phyloP scores from a whole-genome alignment of 2,329 filamentous ascomycete species.

The Aphanocladium album region DNA sequence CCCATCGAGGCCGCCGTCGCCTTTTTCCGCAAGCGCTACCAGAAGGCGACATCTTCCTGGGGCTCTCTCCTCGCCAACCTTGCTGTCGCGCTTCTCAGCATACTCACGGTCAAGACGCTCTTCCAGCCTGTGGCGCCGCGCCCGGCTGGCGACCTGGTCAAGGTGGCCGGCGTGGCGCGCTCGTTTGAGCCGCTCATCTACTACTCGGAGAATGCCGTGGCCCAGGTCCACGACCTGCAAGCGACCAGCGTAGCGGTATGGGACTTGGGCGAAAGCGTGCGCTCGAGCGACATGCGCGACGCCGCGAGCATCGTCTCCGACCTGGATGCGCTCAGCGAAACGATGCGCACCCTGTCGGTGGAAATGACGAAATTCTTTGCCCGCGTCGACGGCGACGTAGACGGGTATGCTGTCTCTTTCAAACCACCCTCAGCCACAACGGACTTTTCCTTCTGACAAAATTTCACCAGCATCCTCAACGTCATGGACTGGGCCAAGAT shows the following conservation, averaged over 20 bases:
- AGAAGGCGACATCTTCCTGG: conserved; percentile 63
- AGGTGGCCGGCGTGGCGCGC: conserved; percentile 81
- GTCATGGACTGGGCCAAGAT: conserved; percentile 96
- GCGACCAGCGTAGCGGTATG: conserved; percentile 90
- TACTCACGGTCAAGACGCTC: conserved; percentile 60
- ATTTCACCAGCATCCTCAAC: conserved; percentile 66
- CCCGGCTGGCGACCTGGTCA: conserved; percentile 65
- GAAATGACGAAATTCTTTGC: conserved; percentile 91
- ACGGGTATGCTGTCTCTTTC: conserved; percentile 51
- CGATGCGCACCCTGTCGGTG: conserved; percentile 74
- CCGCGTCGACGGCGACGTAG: conserved; percentile 88
- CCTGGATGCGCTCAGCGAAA: conserved; percentile 80
- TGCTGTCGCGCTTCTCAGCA: conserved; percentile 57
- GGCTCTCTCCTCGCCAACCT: conserved; percentile 59
- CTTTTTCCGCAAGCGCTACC: conserved; percentile 56
- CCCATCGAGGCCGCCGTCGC: conserved; percentile 70
- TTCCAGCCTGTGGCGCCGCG: conserved; percentile 58
- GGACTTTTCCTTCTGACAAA: no score
- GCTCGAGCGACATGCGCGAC: conserved; percentile 85
- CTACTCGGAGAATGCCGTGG: conserved; percentile 84
- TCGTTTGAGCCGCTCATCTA: conserved; percentile 93
- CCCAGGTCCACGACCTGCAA: conserved; percentile 81
- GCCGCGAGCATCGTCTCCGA: conserved; percentile 80
- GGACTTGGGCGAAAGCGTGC: conserved; percentile 88
- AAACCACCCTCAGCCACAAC: background rate